Evolutionary conservation across 768 basidiomycete species (phyloP), one percentile per base, ranked within the genome.

Genomic region (Guyanaporus albipodus): DNA sequence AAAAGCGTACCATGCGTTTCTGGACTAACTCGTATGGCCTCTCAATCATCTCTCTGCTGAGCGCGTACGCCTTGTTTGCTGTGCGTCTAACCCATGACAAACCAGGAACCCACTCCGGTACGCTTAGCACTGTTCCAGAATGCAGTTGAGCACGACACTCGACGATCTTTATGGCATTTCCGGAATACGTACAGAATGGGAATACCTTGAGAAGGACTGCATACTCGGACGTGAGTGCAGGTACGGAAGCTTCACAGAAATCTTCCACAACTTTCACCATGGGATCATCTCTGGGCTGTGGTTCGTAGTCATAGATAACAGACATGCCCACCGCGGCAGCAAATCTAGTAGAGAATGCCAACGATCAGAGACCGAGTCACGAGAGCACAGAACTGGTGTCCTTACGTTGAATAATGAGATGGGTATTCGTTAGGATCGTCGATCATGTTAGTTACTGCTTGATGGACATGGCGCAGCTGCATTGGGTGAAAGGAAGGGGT

Each of bases 31-130:
- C 5, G n/a, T 31, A 45, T 29, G 44, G 24, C 8, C 7, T 35
- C 18, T 44, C 42, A 9, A 35, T 8, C 14, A 27, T 12, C 26
- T 35, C 10, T 17, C 4, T 44, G 18, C 42, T 15, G 14, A 35
- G n/a, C 0, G 17, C 18, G 9, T 14, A 22, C 1, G 48, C 55
- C 1, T 19, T 23, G 21, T 6, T 44, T 14, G 70, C 72, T 17
- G 62, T 56, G 27, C 57, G 58, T 54, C 70, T 68, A 52, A 72
- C 63, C 8, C 47, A 2, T 0, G 42, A 48, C 6, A 70, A 68
- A 3, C 70, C 69, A 8, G 74, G 73, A 39, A 71, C 50, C 71
- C 73, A 74, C n/a, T 57, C 24, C 14, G 33, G 42, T 2, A 36
- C 22, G 11, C n/a, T 17, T 17, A 42, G 2, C 17, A 42, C 65